phyloP scores from a whole-genome alignment of 2,329 filamentous ascomycete genomes.

The Trematosphaeria pertusa region DNA sequence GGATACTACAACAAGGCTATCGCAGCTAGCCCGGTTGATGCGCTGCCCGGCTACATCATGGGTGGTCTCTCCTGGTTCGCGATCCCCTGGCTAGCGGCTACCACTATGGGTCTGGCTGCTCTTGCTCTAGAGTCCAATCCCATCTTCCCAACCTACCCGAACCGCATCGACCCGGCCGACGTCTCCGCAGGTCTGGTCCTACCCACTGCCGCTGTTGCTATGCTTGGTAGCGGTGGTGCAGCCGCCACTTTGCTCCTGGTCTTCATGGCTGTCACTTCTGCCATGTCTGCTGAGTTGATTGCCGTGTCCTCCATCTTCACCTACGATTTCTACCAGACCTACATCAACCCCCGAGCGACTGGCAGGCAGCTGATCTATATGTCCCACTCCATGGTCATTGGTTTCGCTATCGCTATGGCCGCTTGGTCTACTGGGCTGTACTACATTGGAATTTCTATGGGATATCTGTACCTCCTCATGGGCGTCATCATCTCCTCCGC shows the following conservation, averaged over 20 bases:
- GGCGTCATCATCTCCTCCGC: slow-evolving; percentile 87
- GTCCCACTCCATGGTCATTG: slow-evolving; percentile 74
- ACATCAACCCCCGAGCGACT: slow-evolving; percentile 78
- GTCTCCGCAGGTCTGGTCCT: slow-evolving; percentile 84
- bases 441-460: slow-evolving; percentile 76
- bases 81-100: slow-evolving; percentile 88
- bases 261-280: slow-evolving; percentile 90
- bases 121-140: slow-evolving; percentile 79
- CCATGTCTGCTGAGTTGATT: slow-evolving; percentile 83
- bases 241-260: slow-evolving; percentile 79
- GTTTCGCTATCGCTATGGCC: slow-evolving; percentile 80
- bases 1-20: slow-evolving; percentile 94
- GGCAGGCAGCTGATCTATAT: slow-evolving; percentile 81
- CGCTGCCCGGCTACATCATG: slow-evolving; percentile 86
- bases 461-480: slow-evolving; percentile 89
- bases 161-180: slow-evolving; percentile 74
- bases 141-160: slow-evolving; percentile 73
- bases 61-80: slow-evolving; percentile 91
- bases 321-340: slow-evolving; percentile 88
- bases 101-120: slow-evolving; percentile 84
- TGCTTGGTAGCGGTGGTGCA: slow-evolving; percentile 83
- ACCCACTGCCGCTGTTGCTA: slow-evolving; percentile 81
- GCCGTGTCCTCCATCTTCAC: slow-evolving; percentile 88
- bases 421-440: slow-evolving; percentile 76
- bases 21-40: slow-evolving; percentile 82